phyloP scores from a whole-genome alignment of 169 alveolate genomes.

The Plasmodium coatneyi region DNA sequence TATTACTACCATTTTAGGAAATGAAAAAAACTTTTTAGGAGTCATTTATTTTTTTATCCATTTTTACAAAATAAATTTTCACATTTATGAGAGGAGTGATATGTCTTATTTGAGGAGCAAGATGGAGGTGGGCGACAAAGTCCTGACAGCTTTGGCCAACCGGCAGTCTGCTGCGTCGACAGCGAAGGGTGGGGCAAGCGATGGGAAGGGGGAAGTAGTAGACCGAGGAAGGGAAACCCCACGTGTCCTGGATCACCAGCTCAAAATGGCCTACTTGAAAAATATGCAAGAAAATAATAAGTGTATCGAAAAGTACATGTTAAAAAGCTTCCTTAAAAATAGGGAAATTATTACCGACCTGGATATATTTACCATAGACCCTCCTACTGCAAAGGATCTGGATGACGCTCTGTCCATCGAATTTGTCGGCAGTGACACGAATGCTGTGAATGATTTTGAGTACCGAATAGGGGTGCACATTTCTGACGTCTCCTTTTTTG shows the following conservation, averaged over 20 bases:
- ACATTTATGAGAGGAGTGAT: constrained; percentile 28
- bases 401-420: constrained; percentile 98
- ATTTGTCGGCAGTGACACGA: constrained; percentile 76
- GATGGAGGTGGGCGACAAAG: constrained; percentile 5
- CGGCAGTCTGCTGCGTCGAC: background rate
- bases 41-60: constrained; percentile 54
- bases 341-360: constrained; percentile 71
- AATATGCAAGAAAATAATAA: background rate
- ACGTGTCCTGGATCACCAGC: background rate
- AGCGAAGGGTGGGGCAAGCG: background rate
- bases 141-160: constrained; percentile 8
- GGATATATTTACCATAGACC: constrained; percentile 92
- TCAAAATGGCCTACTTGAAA: constrained; percentile 33
- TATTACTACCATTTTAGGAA: constrained; percentile 61
- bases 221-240: background rate
- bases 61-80: constrained; percentile 59
- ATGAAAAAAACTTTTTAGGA: constrained; percentile 56
- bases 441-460: constrained; percentile 79
- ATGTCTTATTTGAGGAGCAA: constrained; percentile 24
- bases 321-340: constrained; percentile 34
- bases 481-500: constrained; percentile 98
- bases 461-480: constrained; percentile 97
- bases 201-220: background rate
- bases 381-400: constrained; percentile 97
- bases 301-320: constrained; percentile 43